These are phyloP conservation scores for Inga oerstediana DNA, from an alignment of 306 rosid genomes.

Conservation along the genomic window DNA sequence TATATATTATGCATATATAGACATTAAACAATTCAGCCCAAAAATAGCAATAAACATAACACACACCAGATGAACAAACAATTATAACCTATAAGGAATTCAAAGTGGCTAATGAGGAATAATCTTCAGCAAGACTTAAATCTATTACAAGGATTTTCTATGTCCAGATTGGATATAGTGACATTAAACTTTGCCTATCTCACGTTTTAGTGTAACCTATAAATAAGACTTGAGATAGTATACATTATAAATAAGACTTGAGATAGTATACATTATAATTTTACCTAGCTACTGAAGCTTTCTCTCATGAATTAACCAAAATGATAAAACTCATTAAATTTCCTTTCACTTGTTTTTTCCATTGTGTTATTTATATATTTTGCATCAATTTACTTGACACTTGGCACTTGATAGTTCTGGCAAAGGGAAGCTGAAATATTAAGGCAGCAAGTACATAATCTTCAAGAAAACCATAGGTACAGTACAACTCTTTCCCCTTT, in stretches of 20 bases:
- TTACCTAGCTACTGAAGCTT: constrained; percentile 1
- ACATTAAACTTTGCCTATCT: neutral
- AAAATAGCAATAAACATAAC: neutral
- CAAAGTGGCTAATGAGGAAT: constrained; percentile 5
- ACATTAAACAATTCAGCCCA: neutral
- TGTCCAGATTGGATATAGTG: neutral
- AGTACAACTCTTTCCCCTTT: constrained; percentile 43
- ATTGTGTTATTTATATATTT: neutral
- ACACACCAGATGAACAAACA: neutral
- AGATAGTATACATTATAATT: too few relatives aligned
- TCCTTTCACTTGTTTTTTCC: neutral
- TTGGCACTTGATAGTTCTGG: constrained; percentile 68
- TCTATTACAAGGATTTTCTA: neutral
- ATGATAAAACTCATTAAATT: neutral
- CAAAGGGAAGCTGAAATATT: constrained; percentile 68
- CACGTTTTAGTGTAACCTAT: too few relatives aligned
- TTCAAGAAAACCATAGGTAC: constrained; percentile 75
- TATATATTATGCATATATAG: neutral
- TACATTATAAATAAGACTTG: too few relatives aligned
- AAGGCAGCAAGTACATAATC: constrained; percentile 69
- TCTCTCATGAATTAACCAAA: constrained; percentile 17
- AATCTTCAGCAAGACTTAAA: neutral
- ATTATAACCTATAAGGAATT: neutral
- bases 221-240: too few relatives aligned
- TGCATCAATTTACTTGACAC: constrained; percentile 27